Evolutionary conservation across 1,284 basidiomycete species (phyloP).

Genomic region (Ceratorhiza oryzae-sativae): DNA sequence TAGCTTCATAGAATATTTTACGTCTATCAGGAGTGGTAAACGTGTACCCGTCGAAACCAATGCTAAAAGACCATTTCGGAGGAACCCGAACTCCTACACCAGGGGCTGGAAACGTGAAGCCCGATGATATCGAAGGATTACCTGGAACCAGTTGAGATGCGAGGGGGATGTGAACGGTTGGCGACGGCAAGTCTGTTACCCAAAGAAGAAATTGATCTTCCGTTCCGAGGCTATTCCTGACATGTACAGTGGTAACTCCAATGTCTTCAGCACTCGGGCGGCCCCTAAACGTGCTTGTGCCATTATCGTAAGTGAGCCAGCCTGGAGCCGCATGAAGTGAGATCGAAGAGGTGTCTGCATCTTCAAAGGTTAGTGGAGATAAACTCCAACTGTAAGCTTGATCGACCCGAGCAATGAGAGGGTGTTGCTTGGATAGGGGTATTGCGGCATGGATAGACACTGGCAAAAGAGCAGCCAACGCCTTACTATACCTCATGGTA

Average conservation of each 20-base stretch:
- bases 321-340: slow-evolving; percentile 37
- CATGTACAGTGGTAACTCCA: slow-evolving; percentile 41
- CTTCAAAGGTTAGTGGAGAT: slow-evolving; percentile 38
- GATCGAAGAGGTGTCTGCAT: slow-evolving; percentile 23
- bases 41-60: slow-evolving; percentile 80
- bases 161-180: slow-evolving; percentile 64
- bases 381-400: slow-evolving; percentile 64
- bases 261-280: slow-evolving; percentile 29
- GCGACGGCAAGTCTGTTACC: slow-evolving; percentile 65
- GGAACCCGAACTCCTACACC: slow-evolving; percentile 68
- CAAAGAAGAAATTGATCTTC: slow-evolving; percentile 63
- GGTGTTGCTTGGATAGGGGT: slow-evolving; percentile 48
- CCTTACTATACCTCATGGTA: slow-evolving; percentile 5
- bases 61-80: slow-evolving; percentile 86
- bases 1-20: slow-evolving; percentile 70
- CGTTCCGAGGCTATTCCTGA: slow-evolving; percentile 51
- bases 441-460: slow-evolving; percentile 8
- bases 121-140: slow-evolving; percentile 71
- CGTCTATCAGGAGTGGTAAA: slow-evolving; percentile 55
- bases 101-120: slow-evolving; percentile 59
- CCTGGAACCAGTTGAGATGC: slow-evolving; percentile 64
- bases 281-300: slow-evolving; percentile 42
- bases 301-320: slow-evolving; percentile 40
- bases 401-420: slow-evolving; percentile 52
- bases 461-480: slow-evolving; percentile 18